A percentile compares a stretch with the other conserved stretches of the same genome.
phyloP scores from a whole-genome alignment of 805 yeast species.

The Wickerhamiella qilinensis region DNA sequence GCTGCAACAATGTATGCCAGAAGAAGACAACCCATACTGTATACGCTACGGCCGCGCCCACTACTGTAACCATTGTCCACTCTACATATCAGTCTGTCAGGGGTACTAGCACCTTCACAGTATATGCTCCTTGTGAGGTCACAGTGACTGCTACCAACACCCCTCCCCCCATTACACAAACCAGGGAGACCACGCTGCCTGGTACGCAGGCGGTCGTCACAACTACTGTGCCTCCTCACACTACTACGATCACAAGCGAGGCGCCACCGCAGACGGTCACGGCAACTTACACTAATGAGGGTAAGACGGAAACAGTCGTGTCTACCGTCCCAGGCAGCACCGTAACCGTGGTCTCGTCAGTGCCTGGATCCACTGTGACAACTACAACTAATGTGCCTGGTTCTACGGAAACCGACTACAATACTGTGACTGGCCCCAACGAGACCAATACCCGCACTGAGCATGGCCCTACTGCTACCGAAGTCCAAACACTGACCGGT shows the following conservation, averaged over 20 bases:
- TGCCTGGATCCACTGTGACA: neutral
- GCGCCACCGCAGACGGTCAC: neutral
- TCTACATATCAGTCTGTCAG: conserved; percentile 1
- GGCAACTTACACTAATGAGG: neutral
- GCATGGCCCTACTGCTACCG: conserved; percentile 2
- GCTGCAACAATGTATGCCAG: neutral
- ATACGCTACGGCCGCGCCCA: conserved; percentile 2
- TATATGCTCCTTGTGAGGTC: conserved; percentile 3
- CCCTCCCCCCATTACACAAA: conserved; percentile 1
- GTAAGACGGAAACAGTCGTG: neutral
- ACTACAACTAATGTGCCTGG: neutral
- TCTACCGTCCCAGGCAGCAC: neutral
- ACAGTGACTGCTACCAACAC: conserved; percentile 4
- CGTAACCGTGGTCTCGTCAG: neutral
- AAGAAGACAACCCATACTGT: neutral
- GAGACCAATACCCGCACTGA: neutral
- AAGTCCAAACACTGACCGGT: conserved; percentile 2
- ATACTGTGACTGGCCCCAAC: neutral
- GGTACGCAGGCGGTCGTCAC: neutral
- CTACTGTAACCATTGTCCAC: conserved; percentile 3
- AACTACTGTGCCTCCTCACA: neutral
- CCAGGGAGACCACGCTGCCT: neutral
- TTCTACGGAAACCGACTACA: neutral
- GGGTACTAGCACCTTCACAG: conserved; percentile 3
- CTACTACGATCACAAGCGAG: neutral